A percentile compares a stretch with the other conserved stretches of the same genome.
These are phyloP conservation scores for Sugiyamaella floridensis DNA, from an alignment of 805 yeast genomes.

Conservation along the genomic window DNA sequence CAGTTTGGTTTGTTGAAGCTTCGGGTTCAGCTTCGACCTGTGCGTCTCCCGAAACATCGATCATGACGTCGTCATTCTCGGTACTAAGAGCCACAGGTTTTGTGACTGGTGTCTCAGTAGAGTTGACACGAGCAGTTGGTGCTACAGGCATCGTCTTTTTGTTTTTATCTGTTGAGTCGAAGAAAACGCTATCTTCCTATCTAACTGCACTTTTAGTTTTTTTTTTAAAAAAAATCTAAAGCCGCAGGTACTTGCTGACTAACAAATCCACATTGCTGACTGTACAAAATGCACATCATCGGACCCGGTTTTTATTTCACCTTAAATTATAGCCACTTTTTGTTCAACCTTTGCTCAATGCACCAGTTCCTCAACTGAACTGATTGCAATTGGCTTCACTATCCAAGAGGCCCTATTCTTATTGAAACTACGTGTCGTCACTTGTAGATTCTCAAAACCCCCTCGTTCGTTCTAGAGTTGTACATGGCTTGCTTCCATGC, in stretches of 20 bases:
- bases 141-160: slow-evolving; percentile 35
- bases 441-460: too few relatives aligned
- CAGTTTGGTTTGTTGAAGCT: slow-evolving; percentile 21
- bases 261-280: background rate
- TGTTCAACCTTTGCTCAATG: background rate
- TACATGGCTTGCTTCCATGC: background rate
- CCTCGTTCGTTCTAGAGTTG: background rate
- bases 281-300: background rate
- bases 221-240: too few relatives aligned
- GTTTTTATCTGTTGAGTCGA: slow-evolving; percentile 31
- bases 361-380: background rate
- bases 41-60: slow-evolving; percentile 35
- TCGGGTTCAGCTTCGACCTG: slow-evolving; percentile 9
- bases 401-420: too few relatives aligned
- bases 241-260: background rate
- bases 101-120: slow-evolving; percentile 20
- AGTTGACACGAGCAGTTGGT: slow-evolving; percentile 33
- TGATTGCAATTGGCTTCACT: background rate
- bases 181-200: too few relatives aligned
- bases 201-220: background rate
- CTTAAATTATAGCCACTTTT: background rate
- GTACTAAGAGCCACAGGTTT: background rate
- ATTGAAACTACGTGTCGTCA: too few relatives aligned
- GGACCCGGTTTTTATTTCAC: background rate
- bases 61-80: slow-evolving; percentile 17